Evolutionary conservation across 1,284 basidiomycete genomes (phyloP).

Genomic region (Boletellus deceptivus): DNA sequence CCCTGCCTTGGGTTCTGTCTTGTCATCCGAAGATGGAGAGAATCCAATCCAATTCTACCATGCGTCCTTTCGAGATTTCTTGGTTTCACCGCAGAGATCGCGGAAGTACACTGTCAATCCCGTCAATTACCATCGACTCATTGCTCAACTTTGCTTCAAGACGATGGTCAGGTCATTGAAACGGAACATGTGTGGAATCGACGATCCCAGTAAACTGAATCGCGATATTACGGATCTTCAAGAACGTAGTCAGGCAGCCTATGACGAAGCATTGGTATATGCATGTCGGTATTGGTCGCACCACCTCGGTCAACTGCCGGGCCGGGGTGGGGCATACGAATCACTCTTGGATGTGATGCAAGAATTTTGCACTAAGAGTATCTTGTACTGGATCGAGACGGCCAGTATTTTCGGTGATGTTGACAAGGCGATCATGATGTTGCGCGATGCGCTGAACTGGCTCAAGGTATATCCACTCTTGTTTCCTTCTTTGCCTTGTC

Average conservation of each 20-base stretch:
- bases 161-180: conserved; percentile 13
- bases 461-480: conserved; percentile 11
- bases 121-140: conserved; percentile 13
- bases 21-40: conserved; percentile 11
- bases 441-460: conserved; percentile 11
- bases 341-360: conserved; percentile 2
- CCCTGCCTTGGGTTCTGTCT: conserved; percentile 14
- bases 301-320: conserved; percentile 15
- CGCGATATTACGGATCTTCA: conserved; percentile 13
- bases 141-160: conserved; percentile 17
- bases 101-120: conserved; percentile 11
- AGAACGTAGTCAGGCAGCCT: conserved; percentile 1
- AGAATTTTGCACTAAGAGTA: conserved; percentile 1
- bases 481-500: background rate
- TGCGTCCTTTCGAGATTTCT: conserved; percentile 24
- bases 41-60: conserved; percentile 23
- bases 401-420: conserved; percentile 14
- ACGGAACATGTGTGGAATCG: conserved; percentile 18
- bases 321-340: background rate
- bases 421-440: conserved; percentile 12
- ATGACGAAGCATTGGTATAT: conserved; percentile 12
- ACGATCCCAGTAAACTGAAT: conserved; percentile 17
- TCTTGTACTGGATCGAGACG: conserved; percentile 20
- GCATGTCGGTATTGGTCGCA: conserved; percentile 20
- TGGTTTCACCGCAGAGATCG: conserved; percentile 10